Base-by-base conservation (phyloP, 768 basidiomycete species). In the Mycena latifolia region DNA sequence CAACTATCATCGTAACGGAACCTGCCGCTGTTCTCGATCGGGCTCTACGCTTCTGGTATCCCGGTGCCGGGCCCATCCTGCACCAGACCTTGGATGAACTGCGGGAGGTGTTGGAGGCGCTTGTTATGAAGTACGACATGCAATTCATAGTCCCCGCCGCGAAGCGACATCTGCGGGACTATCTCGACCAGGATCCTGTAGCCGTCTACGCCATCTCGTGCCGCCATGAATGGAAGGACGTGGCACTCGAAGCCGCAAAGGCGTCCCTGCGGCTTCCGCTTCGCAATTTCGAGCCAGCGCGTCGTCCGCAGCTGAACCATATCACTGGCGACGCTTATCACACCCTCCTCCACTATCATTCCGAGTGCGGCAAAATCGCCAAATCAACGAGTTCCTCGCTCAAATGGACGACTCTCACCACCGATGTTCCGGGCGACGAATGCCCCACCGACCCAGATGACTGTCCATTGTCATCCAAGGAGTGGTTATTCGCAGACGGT, bases 171-270 rank as follows among this genome's bases (percentile, higher is more conserved):
- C 33, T 35, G 15, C 47, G 35, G 0, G 24, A 9, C 10, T 15
- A 28, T 18, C 15, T 41, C 17, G 25, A 11, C 5, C 15, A 4
- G 18, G 37, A 37, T 25, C 47, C 58, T 20, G 20, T 60, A 10
- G 33, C 35, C 8, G 37, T 52, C 18, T 60, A 39, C 27, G 58
- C 46, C 5, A 50, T 59, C 35, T 31, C 57, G 14, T 48, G 47
- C 20, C 39, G 48, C 17, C 28, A 37, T 10, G 25, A 22, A 20
- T 60, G 58, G 58, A 60, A 39, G 27, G 58, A 60, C 50, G 11
- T 60, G 5, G 48, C 58, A 8, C 17, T 50, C 5, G 48, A 39
- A 33, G 47, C 58, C 0, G 58, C 58, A 4, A 25, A 43, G 17
- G 24, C 2, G 8, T 39, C 48, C 17, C 37, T 60, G 17, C 5